Evolutionary conservation across 1,284 basidiomycete genomes (phyloP), one percentile per base, ranked within the genome.

Genomic region (Macrocybe sp.): DNA sequence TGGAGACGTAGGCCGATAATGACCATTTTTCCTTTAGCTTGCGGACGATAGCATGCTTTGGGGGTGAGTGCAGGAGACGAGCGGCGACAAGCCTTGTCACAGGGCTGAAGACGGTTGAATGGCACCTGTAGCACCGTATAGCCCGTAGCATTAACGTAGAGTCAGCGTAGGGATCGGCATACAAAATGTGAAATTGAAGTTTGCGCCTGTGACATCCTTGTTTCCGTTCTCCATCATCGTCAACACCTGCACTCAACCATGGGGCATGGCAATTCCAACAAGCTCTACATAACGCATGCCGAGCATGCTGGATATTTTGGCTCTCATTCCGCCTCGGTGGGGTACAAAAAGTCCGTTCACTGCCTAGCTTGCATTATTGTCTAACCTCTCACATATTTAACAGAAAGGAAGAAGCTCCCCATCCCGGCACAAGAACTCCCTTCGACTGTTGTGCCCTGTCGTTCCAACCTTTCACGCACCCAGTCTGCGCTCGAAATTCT

Each of bases 391-490:
- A 38, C 6, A 35, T 41, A 12, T 35, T 53, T 42, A 45, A 44
- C 58, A 90, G 85, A 46, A 91, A 89, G 61, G 71, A 73, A 22
- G 77, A 86, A 62, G 80, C 75, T 34, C 75, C 77, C 7, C 76
- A 79, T 63, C 76, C 79, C 44, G 79, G 73, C 49, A 69, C 76
- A 48, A 72, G 74, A 49, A 89, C 89, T 1, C 88, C 92, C 6
- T 94, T 90, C 58, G 92, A 97, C 68, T 96, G 87, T 59, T 98
- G 95, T 58, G 85, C 93, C 0, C 78, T 97, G 32, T 93, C 92
- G 6, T 89, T 96, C 54, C 92, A 96, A 63, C 91, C 89, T 1
- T 97, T 97, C 64, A 75, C 74, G 16, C 85, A 92, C 58, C 95
- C 95, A 0, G 94, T 97, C 6, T 93, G 91, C 58, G 89, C 91